phyloP scores from a whole-genome alignment of 441 rosid species.

The Gossypium aridum region DNA sequence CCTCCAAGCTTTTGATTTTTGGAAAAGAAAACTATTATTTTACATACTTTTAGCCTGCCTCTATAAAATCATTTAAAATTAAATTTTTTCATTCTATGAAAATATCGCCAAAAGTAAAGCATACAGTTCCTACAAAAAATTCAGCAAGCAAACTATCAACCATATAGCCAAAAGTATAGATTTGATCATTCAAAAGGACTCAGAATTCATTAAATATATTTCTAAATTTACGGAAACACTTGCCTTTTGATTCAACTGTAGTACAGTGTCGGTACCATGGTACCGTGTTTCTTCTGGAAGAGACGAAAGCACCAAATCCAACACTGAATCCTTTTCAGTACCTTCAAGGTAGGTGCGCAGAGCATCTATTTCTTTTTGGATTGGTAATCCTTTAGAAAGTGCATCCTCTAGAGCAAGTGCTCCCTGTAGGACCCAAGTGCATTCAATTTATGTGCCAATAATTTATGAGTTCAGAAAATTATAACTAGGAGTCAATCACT shows the following conservation, averaged over 20 bases:
- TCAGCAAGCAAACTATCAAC: background rate
- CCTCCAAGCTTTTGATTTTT: background rate
- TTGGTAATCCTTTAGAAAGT: conserved; percentile 85
- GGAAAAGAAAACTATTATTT: background rate
- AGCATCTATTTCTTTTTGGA: conserved; percentile 67
- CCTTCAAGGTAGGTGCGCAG: conserved; percentile 64
- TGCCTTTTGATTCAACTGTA: conserved; percentile 83
- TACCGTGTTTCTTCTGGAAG: conserved; percentile 82
- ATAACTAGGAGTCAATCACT: conserved; percentile 7
- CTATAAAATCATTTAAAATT: conserved; percentile 1
- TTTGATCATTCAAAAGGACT: background rate
- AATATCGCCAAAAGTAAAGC: background rate
- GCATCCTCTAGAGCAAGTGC: conserved; percentile 88
- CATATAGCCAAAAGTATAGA: background rate
- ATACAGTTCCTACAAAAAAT: background rate
- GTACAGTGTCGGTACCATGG: conserved; percentile 63
- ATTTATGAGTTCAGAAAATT: conserved; percentile 12
- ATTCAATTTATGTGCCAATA: conserved; percentile 11
- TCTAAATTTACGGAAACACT: conserved; percentile 12
- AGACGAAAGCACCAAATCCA: conserved; percentile 77
- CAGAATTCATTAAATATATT: background rate
- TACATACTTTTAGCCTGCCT: background rate
- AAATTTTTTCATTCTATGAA: background rate
- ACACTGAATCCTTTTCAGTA: conserved; percentile 57
- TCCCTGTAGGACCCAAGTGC: conserved; percentile 43